These are phyloP conservation scores for Massariosphaeria phaeospora DNA, from an alignment of 495 filamentous ascomycete genomes.

Conservation along the genomic window DNA sequence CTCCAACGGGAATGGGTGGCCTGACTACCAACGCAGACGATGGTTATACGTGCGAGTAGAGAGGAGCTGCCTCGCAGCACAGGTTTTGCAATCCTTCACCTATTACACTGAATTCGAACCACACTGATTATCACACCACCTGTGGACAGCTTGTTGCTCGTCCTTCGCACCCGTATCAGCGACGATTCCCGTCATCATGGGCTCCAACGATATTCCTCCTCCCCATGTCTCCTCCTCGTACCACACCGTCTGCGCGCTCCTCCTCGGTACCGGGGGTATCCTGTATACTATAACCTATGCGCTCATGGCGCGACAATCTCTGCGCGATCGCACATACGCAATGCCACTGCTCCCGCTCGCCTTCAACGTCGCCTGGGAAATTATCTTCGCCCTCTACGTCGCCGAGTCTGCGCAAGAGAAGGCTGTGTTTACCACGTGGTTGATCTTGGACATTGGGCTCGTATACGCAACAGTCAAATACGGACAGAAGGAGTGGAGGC, in stretches of 20 bases:
- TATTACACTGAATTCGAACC: too few species aligned
- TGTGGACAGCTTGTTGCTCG: too few species aligned
- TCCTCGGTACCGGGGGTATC: constrained; percentile 41
- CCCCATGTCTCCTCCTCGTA: constrained; percentile 39
- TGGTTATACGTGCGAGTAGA: too few species aligned
- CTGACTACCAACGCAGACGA: too few species aligned
- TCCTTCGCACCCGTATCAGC: too few species aligned
- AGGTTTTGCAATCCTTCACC: too few species aligned
- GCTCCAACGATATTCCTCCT: constrained; percentile 42
- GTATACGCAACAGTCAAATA: constrained; percentile 41
- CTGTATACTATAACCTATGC: constrained; percentile 45
- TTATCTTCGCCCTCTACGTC: constrained; percentile 43
- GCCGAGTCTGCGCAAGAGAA: constrained; percentile 40
- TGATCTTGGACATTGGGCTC: constrained; percentile 43
- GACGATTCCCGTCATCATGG: constrained; percentile 41
- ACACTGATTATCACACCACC: too few species aligned
- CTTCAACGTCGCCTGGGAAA: constrained; percentile 47
- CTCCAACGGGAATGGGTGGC: too few species aligned
- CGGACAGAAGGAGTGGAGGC: constrained; percentile 39
- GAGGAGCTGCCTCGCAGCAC: too few species aligned
- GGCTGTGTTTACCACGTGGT: constrained; percentile 43
- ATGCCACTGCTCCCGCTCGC: constrained; percentile 46
- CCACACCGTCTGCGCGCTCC: constrained; percentile 37
- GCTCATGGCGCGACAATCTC: constrained; percentile 41
- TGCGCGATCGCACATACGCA: constrained; percentile 43